These are phyloP conservation scores for Tephrocybe sp. DNA, from an alignment of 768 basidiomycete species.

Conservation along the genomic window DNA sequence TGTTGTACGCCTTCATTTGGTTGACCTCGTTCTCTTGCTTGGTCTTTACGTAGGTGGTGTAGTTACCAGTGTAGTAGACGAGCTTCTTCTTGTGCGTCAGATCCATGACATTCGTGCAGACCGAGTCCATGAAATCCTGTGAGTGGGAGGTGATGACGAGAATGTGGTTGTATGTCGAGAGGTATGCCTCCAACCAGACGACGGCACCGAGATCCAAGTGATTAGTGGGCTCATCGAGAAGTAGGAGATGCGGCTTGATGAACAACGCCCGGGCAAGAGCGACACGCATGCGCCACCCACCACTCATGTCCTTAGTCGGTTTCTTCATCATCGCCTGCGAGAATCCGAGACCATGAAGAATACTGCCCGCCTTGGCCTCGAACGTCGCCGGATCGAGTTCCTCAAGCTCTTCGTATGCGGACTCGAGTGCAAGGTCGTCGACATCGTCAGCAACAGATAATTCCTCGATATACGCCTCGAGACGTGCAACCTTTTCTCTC, in stretches of 20 bases:
- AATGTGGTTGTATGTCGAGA: constrained; percentile 98
- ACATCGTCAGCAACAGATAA: constrained; percentile 86
- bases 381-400: constrained; percentile 96
- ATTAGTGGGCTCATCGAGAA: constrained; percentile 92
- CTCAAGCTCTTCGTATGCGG: constrained; percentile 93
- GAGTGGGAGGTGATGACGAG: constrained; percentile 97
- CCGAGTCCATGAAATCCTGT: constrained; percentile 98
- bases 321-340: constrained; percentile 88
- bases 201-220: constrained; percentile 97
- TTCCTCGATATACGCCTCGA: constrained; percentile 93
- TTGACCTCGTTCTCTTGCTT: constrained; percentile 98
- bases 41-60: constrained; percentile 95
- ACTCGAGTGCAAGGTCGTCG: constrained; percentile 85
- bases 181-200: constrained; percentile 98
- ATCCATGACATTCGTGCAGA: constrained; percentile 99
- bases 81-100: constrained; percentile 90
- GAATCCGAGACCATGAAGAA: constrained; percentile 98
- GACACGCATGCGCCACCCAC: constrained; percentile 99
- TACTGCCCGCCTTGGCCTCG: constrained; percentile 92
- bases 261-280: constrained; percentile 95
- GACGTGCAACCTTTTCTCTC: constrained; percentile 85
- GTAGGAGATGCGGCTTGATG: constrained; percentile 91
- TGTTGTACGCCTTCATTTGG: constrained; percentile 98
- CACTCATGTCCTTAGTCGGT: constrained; percentile 98
- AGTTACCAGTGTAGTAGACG: constrained; percentile 94